Base-by-base conservation (phyloP, 495 filamentous ascomycete genomes). In the Daldinia loculata region DNA sequence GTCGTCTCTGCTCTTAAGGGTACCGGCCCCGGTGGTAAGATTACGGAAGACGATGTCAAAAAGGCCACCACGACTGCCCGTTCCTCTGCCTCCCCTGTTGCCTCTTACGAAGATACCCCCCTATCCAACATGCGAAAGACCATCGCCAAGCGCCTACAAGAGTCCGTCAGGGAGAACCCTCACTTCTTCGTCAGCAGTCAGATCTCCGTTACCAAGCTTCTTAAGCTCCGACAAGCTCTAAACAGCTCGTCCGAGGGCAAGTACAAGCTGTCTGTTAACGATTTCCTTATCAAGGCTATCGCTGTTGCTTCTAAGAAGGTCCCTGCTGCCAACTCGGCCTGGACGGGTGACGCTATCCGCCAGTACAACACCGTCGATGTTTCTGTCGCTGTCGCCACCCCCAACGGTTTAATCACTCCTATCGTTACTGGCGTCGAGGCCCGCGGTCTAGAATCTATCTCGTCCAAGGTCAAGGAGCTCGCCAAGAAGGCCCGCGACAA, bases 251-350 rank as follows among this genome's bases (percentile, higher is more conserved):
- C 92, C 7, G 91, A 96, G 55, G 95, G 95, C 81, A 90, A 93
- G 78, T 98, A 97, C 89, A 98, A 97, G 88, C 93, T 99, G 36
- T 97, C 93, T 15, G 92, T 99, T 82, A 99, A 99, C 80, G 95
- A 99, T 83, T 99, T 99, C 88, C 85, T 99, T 41, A 91, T 99
- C 86, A 99, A 99, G 87, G 95, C 96, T 53, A 90, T 93, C 53
- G 93, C 88, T 60, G 85, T 91, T 65, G 96, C 95, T 59, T 92
- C 90, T 76, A 90, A 90, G 83, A 98, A 96, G 86, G 93, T 98
- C 29, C 95, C 95, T 9, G 88, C 91, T 64, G 96, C 96, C 80
- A 99, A 99, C 87, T 95, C 93, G 61, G 92, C 91, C 77, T 99
- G 96, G 94, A 90, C 87, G 60, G 91, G 91, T 74, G 93, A 93